Conservation (phyloP, 2,329 filamentous ascomycete species). For the Pseudomassariella vexata region DNA sequence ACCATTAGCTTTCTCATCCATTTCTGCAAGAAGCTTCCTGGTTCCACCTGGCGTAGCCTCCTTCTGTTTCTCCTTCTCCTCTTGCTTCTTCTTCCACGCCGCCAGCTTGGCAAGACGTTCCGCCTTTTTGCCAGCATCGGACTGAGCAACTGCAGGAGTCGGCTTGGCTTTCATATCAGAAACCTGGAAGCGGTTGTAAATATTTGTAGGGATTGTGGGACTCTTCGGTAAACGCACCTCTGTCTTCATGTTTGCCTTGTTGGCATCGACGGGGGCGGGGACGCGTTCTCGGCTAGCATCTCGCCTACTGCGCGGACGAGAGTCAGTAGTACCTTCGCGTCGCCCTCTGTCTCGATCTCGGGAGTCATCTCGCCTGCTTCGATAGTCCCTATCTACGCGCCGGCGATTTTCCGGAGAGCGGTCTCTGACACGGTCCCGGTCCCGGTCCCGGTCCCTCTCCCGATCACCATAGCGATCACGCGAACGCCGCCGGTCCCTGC, state of each 20-base stretch:
- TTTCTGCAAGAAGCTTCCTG: slow-evolving; percentile 64
- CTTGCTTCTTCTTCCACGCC: slow-evolving; percentile 89
- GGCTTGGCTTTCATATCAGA: slow-evolving; percentile 43
- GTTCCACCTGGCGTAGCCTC: slow-evolving; percentile 60
- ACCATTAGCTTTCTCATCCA: slow-evolving; percentile 62
- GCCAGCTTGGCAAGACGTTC: slow-evolving; percentile 77
- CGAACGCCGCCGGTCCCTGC: slow-evolving; percentile 60
- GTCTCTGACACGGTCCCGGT: slow-evolving; percentile 58
- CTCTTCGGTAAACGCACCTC: slow-evolving; percentile 45
- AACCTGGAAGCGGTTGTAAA: slow-evolving; percentile 34
- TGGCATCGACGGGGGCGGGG: slow-evolving; percentile 41
- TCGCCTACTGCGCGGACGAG: slow-evolving; percentile 58
- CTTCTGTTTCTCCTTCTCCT: slow-evolving; percentile 68
- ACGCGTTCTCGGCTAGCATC: slow-evolving; percentile 55
- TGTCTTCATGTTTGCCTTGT: slow-evolving; percentile 40
- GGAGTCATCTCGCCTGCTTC: slow-evolving; percentile 67
- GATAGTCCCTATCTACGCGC: slow-evolving; percentile 58
- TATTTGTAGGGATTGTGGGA: not conserved
- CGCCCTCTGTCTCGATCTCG: slow-evolving; percentile 58
- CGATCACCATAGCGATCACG: slow-evolving; percentile 40
- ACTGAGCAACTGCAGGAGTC: slow-evolving; percentile 43
- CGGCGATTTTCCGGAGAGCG: too few species aligned
- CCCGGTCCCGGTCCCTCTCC: slow-evolving; percentile 41
- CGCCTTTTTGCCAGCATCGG: slow-evolving; percentile 71
- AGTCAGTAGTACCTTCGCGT: slow-evolving; percentile 68